Evolutionary conservation across 2,329 filamentous ascomycete genomes (phyloP), one percentile per base, ranked within the genome.

Genomic region (Xylaria hypoxylon): DNA sequence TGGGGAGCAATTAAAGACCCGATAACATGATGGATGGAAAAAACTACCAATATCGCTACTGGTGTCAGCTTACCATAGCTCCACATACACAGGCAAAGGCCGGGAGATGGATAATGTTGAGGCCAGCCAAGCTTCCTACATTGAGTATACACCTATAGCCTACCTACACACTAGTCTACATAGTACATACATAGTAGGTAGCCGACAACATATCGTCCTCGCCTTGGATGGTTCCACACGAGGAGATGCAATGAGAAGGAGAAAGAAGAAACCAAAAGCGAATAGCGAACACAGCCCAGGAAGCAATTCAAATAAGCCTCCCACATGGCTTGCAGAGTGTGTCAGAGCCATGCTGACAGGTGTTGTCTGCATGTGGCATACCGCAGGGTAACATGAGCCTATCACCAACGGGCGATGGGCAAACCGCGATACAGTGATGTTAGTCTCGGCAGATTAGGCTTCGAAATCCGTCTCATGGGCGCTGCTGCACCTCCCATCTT

Each of bases 271-370:
- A 7, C 56, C 26, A 26, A 48, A 22, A 8, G 40, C 40, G 48
- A 67, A 63, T 62, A 6, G 22, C 24, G 38, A 22, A 45, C 52
- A 47, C 31, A 10, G 35, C 35, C 55, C 19, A 47, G 65, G 22
- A 58, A 51, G 55, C 55, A 24, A 64, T 59, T 28, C 33, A 17
- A 64, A 58, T 61, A 67, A 42, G 65, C 57, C 55, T 59, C 45
- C 66, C 66, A 68, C 63, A 68, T 67, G 67, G 67, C 61, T 45
- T 60, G 48, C 57, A 55, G 62, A 40, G 33, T 45, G 38, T 57
- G 22, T 57, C 56, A 64, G 60, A 53, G 35, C 61, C 52, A 56
- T 45, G 61, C 65, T 68, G 65, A 68, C 57, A 59, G 57, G 65
- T 62, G 44, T 61, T 52, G 22, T 56, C 56, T 40, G 60, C 64